Evolutionary conservation across 2,329 filamentous ascomycete species (phyloP).

Genomic region (Cladosporium sp.): DNA sequence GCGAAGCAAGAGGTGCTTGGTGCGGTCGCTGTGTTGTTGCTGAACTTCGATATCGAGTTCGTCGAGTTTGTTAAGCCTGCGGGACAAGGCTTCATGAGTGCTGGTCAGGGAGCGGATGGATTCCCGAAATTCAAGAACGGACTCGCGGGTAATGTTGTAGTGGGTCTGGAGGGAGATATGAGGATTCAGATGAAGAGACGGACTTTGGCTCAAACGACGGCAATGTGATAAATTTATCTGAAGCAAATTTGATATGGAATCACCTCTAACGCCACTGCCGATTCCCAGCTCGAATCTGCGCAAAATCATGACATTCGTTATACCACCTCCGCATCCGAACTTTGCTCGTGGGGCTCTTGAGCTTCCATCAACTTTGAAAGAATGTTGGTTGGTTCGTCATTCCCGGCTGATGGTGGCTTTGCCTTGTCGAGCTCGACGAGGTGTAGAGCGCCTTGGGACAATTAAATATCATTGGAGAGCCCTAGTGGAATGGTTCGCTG

Average conservation of each 20-base stretch:
- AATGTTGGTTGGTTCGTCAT: too few species aligned
- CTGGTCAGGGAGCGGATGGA: not conserved
- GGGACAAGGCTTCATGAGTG: not conserved
- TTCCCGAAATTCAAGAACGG: slow-evolving; percentile 16
- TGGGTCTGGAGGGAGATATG: slow-evolving; percentile 16
- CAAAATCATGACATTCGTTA: not conserved
- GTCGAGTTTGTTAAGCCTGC: slow-evolving; percentile 4
- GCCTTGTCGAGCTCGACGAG: too few species aligned
- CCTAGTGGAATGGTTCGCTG: not conserved
- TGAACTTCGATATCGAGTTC: slow-evolving; percentile 15
- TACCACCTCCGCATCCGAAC: not conserved
- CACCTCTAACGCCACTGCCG: not conserved
- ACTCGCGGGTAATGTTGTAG: slow-evolving; percentile 16
- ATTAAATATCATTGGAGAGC: not conserved
- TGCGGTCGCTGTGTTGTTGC: slow-evolving; percentile 14
- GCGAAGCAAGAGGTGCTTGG: slow-evolving; percentile 21
- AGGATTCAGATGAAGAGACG: slow-evolving; percentile 12
- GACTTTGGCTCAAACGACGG: too few species aligned
- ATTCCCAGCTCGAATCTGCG: not conserved
- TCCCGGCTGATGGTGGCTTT: too few species aligned
- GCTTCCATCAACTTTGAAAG: not conserved
- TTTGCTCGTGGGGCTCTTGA: not conserved
- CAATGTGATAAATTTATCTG: too few species aligned
- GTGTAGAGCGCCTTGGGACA: not conserved
- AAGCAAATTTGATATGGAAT: too few species aligned